phyloP scores from a whole-genome alignment of 768 basidiomycete species.

The Mycena belliarum region DNA sequence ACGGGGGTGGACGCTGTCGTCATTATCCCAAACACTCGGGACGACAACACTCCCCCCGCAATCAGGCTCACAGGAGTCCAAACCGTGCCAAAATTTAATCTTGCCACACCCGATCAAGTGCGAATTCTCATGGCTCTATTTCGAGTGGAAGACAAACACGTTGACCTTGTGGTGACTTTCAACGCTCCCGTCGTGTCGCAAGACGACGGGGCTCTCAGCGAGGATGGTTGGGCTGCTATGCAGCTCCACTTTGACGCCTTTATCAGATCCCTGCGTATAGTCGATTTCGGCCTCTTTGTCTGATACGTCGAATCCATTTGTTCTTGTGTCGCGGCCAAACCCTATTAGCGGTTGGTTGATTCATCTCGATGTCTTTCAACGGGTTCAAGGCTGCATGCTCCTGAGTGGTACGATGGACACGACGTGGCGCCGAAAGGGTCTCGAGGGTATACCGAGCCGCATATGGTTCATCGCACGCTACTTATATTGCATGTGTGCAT shows the following conservation, averaged over 20 bases:
- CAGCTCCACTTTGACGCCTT: conserved; percentile 54
- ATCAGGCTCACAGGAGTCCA: conserved; percentile 72
- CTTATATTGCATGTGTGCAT: background rate
- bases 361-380: too few species aligned
- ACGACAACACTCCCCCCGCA: conserved; percentile 57
- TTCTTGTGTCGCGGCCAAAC: conserved; percentile 2
- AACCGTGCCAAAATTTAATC: conserved; percentile 72
- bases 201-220: conserved; percentile 45
- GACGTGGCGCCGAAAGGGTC: background rate
- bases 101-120: conserved; percentile 60
- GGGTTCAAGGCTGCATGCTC: too few species aligned
- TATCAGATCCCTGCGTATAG: conserved; percentile 60
- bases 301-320: too few species aligned
- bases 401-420: conserved; percentile 1
- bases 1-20: conserved; percentile 44
- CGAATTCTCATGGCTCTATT: conserved; percentile 80
- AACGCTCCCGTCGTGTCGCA: conserved; percentile 68
- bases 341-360: too few species aligned
- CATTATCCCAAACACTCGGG: conserved; percentile 41
- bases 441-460: background rate
- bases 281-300: conserved; percentile 71
- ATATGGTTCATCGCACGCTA: background rate
- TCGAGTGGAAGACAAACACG: conserved; percentile 66
- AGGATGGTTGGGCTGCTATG: conserved; percentile 37
- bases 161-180: conserved; percentile 83